Evolutionary conservation across 148 eudicot genomes (phyloP), one percentile per base, ranked within the genome.

Genomic region (Rhododendron kiyosumense): DNA sequence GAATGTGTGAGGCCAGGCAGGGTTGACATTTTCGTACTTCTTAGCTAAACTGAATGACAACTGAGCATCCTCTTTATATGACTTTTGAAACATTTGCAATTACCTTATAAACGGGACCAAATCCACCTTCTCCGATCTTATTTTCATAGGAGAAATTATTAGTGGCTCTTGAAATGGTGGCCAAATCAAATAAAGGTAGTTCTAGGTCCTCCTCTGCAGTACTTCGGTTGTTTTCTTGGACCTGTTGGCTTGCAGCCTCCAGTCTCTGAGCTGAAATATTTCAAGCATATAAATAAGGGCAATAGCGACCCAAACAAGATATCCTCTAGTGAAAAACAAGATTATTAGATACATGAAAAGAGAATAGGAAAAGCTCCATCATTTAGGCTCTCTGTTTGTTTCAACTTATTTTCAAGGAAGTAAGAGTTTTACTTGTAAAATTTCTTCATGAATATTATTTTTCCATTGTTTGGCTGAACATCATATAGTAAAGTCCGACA

Each of bases 111-210:
- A 54, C 61, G 17, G 20, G 24, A 17, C 61, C 61, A 18, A 54
- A 54, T 54, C 61, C 61, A 3, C 61, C 61, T 54, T 54, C 61
- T 18, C 61, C 61, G 0, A 54, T 54, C 20, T 54, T 54, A 54
- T 90, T 89, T 36, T 7, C 81, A 15, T 65, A 78, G 48, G 88
- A 82, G 78, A 89, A 90, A 9, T 84, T 81, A 52, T 87, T 32
- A 14, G 92, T 89, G 3, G 89, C 89, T 52, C n/a, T 85, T 26
- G 79, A 46, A 76, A 87, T 51, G n/a, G 84, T 85, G 32, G 6
- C 61, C 30, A 85, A 17, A 77, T 89, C 86, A 78, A 78, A 89
- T 6, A 82, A 3, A 28, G 90, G 87, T 69, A 85, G 36, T 30
- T 89, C 89, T 18, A 89, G 81, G 61, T 87, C 86, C 14, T 85